Evolutionary conservation across 768 basidiomycete species (phyloP).

Genomic region (Mycena leptocephala): DNA sequence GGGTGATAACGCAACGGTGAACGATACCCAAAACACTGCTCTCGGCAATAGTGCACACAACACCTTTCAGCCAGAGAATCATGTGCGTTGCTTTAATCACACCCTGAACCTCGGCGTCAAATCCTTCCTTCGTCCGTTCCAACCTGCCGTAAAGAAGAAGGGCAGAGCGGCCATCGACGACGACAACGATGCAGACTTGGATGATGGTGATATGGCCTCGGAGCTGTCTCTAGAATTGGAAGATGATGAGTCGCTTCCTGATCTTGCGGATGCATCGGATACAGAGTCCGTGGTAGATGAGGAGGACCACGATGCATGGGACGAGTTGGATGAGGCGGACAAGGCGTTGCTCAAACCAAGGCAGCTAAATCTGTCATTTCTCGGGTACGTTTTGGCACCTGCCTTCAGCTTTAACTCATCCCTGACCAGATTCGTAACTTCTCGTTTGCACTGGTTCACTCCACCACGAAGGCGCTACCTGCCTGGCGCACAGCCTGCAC

Average conservation of each 20-base stretch:
- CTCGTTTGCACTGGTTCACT: slow-evolving; percentile 45
- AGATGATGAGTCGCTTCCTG: neutral
- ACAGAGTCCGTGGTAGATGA: neutral
- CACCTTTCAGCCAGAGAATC: slow-evolving; percentile 5
- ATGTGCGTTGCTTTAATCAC: slow-evolving; percentile 4
- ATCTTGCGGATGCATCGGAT: neutral
- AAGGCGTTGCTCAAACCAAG: neutral
- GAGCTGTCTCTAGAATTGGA: no score
- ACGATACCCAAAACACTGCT: slow-evolving; percentile 40
- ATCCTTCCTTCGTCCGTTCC: slow-evolving; percentile 13
- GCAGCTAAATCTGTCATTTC: neutral
- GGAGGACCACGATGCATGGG: neutral
- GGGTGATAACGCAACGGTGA: slow-evolving; percentile 45
- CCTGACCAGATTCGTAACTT: slow-evolving; percentile 37
- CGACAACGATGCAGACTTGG: neutral
- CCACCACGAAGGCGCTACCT: slow-evolving; percentile 49
- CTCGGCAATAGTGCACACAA: slow-evolving; percentile 30
- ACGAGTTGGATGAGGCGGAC: neutral
- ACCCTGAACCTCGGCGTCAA: neutral
- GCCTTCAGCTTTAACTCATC: no score
- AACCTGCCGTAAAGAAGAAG: neutral
- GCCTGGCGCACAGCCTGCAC: slow-evolving; percentile 38
- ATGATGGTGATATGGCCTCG: no score
- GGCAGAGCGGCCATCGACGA: neutral
- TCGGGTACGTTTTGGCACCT: neutral